Conservation (phyloP, 108 stramenopile genomes). For the Schizochytrium sp. region DNA sequence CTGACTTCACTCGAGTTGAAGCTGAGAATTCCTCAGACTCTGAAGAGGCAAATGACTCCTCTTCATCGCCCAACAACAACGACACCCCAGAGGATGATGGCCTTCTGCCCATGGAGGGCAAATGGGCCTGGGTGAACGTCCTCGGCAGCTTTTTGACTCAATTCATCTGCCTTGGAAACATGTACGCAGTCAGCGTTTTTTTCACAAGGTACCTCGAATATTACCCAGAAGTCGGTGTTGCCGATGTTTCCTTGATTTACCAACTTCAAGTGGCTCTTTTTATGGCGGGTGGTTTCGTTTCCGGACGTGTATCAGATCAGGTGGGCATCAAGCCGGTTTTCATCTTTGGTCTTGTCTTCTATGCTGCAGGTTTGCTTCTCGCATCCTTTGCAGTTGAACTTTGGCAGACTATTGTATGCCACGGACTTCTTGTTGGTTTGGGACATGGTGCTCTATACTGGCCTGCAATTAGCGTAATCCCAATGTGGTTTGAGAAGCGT, state of each 20-base stretch:
- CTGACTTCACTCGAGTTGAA: too few species aligned
- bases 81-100: not conserved
- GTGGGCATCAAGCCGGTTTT: not conserved
- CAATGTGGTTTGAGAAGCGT: slow-evolving; percentile 55
- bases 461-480: slow-evolving; percentile 49
- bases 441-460: slow-evolving; percentile 26
- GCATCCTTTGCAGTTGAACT: not conserved
- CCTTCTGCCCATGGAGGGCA: slow-evolving; percentile 28
- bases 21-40: too few species aligned
- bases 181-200: slow-evolving; percentile 45
- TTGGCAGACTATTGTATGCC: not conserved
- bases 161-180: slow-evolving; percentile 38
- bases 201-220: not conserved
- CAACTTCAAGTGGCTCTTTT: slow-evolving; percentile 15
- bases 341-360: slow-evolving; percentile 22
- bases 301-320: slow-evolving; percentile 7
- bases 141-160: slow-evolving; percentile 51
- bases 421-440: slow-evolving; percentile 47
- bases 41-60: too few species aligned
- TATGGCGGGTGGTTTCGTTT: slow-evolving; percentile 32
- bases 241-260: not conserved
- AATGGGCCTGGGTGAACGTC: slow-evolving; percentile 24
- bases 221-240: not conserved
- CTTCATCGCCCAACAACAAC: not conserved
- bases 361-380: slow-evolving; percentile 11